Evolutionary conservation across 108 stramenopile genomes (phyloP), one percentile per base, ranked within the genome.

Genomic region (Halocafeteria seosinensis): DNA sequence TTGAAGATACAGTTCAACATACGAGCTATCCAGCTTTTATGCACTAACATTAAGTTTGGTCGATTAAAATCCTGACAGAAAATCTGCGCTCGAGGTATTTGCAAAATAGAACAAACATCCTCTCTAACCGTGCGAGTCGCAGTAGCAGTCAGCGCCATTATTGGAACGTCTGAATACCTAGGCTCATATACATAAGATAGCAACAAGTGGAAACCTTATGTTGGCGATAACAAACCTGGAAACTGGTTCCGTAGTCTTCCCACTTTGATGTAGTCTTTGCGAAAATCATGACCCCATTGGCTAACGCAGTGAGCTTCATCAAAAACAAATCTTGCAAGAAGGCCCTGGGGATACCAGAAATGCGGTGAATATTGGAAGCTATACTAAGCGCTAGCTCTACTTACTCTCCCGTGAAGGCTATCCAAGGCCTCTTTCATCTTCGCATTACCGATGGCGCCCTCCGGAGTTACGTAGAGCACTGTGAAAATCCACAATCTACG

Each of bases 241-340:
- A 32, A 5, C 2, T 26, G 25, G 3, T 57, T 17, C 2, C 57
- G 57, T 5, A 38, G 9, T 24, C 1, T 17, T 0, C 66, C 58
- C 2, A 92, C 66, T 50, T 88, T 75, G 42, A 88, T 66, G 61
- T 87, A 92, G 24, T 81, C 86, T 29, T 89, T 89, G 12, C 95
- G 78, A 70, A 97, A 97, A 76, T 97, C 92, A 70, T 97, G 91
- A 12, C 87, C 88, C 95, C 95, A 97, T 64, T 91, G 85, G 55
- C 80, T 81, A 29, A 77, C 67, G 62, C 77, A 76, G 3, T 62
- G 35, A 13, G 13, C 6, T 35, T 59, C 57, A 30, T 59, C 57
- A 21, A 59, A 33, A 24, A 99, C 92, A 64, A 99, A 89, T 31
- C 97, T 78, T 66, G 88, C 89, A 27, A 99, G 82, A 13, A 85